Evolutionary conservation across 2,329 filamentous ascomycete species (phyloP), one percentile per base, ranked within the genome.

Genomic region (Aspergillus phoenicis): DNA sequence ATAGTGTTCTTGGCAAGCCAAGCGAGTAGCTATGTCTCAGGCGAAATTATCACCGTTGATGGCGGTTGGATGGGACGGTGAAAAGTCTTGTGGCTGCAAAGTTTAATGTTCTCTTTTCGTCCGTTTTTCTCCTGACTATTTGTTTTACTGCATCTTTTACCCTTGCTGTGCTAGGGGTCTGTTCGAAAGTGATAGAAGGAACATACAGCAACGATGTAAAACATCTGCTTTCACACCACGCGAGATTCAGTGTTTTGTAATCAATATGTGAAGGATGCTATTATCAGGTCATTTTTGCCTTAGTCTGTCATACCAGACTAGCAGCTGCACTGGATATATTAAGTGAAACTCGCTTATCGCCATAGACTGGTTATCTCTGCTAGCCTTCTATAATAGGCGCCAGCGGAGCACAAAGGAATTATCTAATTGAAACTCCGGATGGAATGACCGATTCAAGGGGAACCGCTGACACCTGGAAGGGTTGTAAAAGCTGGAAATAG

Each of bases 51-150:
- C 68, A 89, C 90, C 26, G 91, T 97, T 47, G 93, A 97, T 76
- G 93, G 93, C 7, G 93, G 93, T 10, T 97, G 91, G 92, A 96
- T 96, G 92, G 92, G 91, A 1, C 83, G 91, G 81, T 96, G 81
- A 39, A 45, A 45, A 45, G 41, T 13, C 13, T 22, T 24, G 22
- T 20, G 41, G 10, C 41, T 10, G 13, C 22, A 22, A 45, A 6
- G 24, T 17, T 43, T 24, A 2, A 15, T 45, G 41, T 13, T 45
- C 24, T 24, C 41, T 45, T 24, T 45, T 45, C 41, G 10, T 45
- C 20, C 20, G 3, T 22, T 11, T 15, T 10, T 11, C 13, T 13
- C 15, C 11, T 8, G 4, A 17, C 26, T 49, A 5, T 28, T 13
- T 24, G 8, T 47, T 20, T 20, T 20, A 2, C 8, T 49, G 22